Conservation (phyloP, 306 rosid genomes). For the Citrullus colocynthis region DNA sequence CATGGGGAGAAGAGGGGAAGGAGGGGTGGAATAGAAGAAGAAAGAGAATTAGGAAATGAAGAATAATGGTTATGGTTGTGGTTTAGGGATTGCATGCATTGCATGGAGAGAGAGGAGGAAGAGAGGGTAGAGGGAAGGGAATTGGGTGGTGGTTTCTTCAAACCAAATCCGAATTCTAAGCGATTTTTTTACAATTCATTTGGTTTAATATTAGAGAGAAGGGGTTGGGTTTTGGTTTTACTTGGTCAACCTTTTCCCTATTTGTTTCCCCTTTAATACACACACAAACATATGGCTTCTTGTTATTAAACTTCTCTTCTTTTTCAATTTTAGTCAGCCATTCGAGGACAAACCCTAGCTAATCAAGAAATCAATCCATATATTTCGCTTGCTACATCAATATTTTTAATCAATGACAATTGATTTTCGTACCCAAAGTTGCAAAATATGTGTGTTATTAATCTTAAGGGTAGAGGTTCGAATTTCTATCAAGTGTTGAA, state of each 20-base stretch:
- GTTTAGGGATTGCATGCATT: background rate
- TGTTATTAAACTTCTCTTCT: too few species aligned
- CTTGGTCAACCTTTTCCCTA: background rate
- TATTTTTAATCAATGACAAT: too few species aligned
- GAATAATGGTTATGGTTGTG: background rate
- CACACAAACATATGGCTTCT: too few species aligned
- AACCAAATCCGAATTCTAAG: background rate
- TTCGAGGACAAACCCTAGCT: too few species aligned
- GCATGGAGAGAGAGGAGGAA: background rate
- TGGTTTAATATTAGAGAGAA: background rate
- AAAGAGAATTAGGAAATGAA: background rate
- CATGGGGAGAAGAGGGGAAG: conserved; percentile 21
- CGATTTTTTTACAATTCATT: background rate
- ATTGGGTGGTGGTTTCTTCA: background rate
- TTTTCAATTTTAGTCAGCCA: too few species aligned
- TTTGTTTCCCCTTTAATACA: too few species aligned
- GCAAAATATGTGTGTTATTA: too few species aligned
- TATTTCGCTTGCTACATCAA: too few species aligned
- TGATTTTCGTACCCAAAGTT: too few species aligned
- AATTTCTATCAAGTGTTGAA: too few species aligned
- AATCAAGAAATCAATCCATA: too few species aligned
- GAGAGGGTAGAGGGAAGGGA: background rate
- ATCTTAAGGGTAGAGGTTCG: too few species aligned
- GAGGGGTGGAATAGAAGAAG: conserved; percentile 31
- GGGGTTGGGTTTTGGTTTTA: background rate